Evolutionary conservation across 2,329 filamentous ascomycete species (phyloP), one percentile per base, ranked within the genome.

Genomic region (Trichoderma koningiopsis): DNA sequence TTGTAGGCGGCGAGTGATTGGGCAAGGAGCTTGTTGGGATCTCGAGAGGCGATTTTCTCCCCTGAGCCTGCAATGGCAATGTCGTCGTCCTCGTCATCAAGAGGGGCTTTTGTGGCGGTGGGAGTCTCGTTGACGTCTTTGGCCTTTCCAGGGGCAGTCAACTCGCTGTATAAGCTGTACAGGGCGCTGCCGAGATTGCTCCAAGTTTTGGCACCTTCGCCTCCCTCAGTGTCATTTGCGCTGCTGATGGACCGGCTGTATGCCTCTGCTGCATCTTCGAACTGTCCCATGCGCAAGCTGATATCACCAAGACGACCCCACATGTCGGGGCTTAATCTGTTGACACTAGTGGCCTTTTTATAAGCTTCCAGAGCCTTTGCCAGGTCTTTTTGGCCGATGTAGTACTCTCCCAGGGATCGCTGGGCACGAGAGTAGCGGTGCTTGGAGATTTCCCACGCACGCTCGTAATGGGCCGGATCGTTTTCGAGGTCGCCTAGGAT

Each of bases 271-370:
- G 96, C 95, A 24, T 91, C 91, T 24, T 90, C 84, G 81, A 92
- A 98, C 49, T 90, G 85, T 11, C 88, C 88, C 0, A 96, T 84
- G 62, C 95, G 90, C 24, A 99, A 86, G 72, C 91, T 88, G 64
- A 96, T 93, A 77, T 97, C 97, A 8, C 96, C 96, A 5, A 98
- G 84, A 0, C 94, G 90, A 76, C 93, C 94, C 96, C 96, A 99
- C 68, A 93, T 89, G 65, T 92, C 87, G 2, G 92, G 88, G 77
- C 94, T 95, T 49, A 97, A 84, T 16, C 92, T 88, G 77, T 96
- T 97, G 68, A 93, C 90, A 27, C 86, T 83, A 0, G 97, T 87
- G 31, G 94, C 93, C 70, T 91, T 88, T 58, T 84, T 84, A 79
- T 97, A 99, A 1, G 94, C 92, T 40, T 91, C 88, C 16, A 89